Evolutionary conservation across 2,329 filamentous ascomycete genomes (phyloP).

Genomic region (Neospermospora avenae): DNA sequence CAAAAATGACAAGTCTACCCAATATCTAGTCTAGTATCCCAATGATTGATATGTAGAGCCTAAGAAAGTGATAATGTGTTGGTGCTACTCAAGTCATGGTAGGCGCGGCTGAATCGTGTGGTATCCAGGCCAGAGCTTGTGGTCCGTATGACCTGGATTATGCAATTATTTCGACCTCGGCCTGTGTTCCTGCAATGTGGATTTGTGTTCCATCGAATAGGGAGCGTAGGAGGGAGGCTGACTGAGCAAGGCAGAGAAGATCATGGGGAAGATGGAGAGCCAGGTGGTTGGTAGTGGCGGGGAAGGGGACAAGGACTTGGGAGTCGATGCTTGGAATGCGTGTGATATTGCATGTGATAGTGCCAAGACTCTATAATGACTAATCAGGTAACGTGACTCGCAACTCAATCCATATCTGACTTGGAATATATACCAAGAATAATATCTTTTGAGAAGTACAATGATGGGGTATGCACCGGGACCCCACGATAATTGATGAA

Average conservation of each 20-base stretch:
- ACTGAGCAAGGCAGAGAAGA: slow-evolving; percentile 2
- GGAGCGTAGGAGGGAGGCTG: slow-evolving; percentile 4
- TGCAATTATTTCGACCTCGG: slow-evolving; percentile 10
- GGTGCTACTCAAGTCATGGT: not conserved
- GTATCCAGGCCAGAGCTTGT: slow-evolving; percentile 1
- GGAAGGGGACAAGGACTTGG: not conserved
- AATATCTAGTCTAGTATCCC: not conserved
- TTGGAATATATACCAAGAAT: too few species aligned
- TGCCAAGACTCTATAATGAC: not conserved
- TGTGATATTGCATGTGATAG: slow-evolving; percentile 4
- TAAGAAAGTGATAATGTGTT: not conserved
- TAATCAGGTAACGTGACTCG: not conserved
- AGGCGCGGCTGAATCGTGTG: not conserved
- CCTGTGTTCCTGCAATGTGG: slow-evolving; percentile 15
- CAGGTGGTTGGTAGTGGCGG: not conserved
- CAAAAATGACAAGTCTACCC: not conserved
- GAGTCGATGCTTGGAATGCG: not conserved
- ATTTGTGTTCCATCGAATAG: slow-evolving; percentile 10
- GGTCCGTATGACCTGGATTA: slow-evolving; percentile 16
- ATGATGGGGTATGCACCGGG: too few species aligned
- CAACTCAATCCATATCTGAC: not conserved
- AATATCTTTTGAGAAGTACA: too few species aligned
- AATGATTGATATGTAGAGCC: not conserved
- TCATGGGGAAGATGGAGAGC: slow-evolving; percentile 4
- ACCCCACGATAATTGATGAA: too few species aligned